Conservation (phyloP, 2,329 filamentous ascomycete genomes). For the Zymoseptoria ardabiliae region DNA sequence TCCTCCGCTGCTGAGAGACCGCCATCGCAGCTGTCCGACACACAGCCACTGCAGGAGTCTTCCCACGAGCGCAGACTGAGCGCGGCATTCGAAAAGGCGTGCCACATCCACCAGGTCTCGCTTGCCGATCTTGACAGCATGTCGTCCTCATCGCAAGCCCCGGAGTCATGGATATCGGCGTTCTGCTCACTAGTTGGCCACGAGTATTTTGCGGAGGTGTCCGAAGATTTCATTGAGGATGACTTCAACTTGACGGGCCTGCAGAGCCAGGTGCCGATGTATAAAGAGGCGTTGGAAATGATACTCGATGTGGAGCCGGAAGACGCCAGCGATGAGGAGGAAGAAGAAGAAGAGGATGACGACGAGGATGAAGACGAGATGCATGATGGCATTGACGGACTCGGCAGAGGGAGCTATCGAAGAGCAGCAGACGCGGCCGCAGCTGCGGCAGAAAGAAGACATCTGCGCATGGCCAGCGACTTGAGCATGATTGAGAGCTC, state of each 20-base stretch:
- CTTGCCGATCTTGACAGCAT: conserved; percentile 33
- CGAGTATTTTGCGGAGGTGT: conserved; percentile 98
- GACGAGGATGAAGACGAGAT: conserved; percentile 48
- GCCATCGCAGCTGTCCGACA: not conserved
- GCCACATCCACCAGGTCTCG: conserved; percentile 19
- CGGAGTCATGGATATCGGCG: conserved; percentile 95
- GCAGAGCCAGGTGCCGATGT: conserved; percentile 93
- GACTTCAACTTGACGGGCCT: conserved; percentile 97
- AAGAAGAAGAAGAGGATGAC: conserved; percentile 60
- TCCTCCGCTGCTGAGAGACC: not conserved
- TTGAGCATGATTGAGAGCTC: conserved; percentile 93
- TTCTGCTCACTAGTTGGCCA: conserved; percentile 94
- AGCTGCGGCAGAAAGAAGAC: conserved; percentile 59
- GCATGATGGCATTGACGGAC: conserved; percentile 52
- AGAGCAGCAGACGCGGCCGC: conserved; percentile 23
- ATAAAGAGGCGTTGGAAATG: conserved; percentile 99
- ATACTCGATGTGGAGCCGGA: conserved; percentile 97
- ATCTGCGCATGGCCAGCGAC: conserved; percentile 83
- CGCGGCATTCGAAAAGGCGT: conserved; percentile 25
- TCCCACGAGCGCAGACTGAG: conserved; percentile 18
- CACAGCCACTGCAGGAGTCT: not conserved
- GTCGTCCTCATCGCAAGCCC: conserved; percentile 51
- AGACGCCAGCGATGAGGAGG: conserved; percentile 81
- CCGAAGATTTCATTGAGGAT: conserved; percentile 98
- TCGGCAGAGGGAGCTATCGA: conserved; percentile 30